Evolutionary conservation across 176 grass and related monocot species (phyloP).

Genomic region (Poa pratensis): DNA sequence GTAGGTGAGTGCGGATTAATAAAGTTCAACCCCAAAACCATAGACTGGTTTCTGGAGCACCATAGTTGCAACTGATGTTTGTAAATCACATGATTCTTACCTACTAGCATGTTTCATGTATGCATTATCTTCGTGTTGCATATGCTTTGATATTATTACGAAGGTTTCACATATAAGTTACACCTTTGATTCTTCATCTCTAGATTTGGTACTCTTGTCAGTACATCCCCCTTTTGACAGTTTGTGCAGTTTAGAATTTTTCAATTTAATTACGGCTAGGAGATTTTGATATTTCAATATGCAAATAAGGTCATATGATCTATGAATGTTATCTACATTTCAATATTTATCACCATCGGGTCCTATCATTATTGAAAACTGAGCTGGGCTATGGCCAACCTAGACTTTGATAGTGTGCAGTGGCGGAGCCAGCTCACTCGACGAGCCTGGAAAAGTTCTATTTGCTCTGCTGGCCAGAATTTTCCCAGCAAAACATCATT

Average conservation of each 20-base stretch:
- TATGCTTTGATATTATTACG: not conserved
- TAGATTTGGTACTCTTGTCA: not conserved
- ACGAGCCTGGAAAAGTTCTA: no score
- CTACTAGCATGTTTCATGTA: constrained; percentile 3
- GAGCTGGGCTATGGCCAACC: not conserved
- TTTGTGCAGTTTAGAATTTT: constrained; percentile 6
- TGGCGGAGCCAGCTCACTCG: no score
- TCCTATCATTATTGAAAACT: constrained; percentile 3
- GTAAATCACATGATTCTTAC: constrained; percentile 20
- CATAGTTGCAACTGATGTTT: not conserved
- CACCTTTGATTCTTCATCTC: not conserved
- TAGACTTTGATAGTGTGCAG: not conserved
- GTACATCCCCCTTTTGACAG: not conserved
- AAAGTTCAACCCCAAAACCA: constrained; percentile 12
- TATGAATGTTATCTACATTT: not conserved
- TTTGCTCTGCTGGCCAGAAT: no score
- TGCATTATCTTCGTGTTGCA: not conserved
- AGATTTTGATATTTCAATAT: not conserved
- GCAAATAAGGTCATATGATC: not conserved
- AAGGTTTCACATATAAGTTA: not conserved
- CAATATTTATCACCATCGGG: not conserved
- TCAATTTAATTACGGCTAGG: not conserved
- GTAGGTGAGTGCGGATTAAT: not conserved
- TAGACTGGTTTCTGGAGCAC: not conserved
- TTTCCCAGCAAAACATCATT: no score